These are phyloP conservation scores for Daedaleopsis sinensis DNA, from an alignment of 768 basidiomycete genomes.

Conservation along the genomic window DNA sequence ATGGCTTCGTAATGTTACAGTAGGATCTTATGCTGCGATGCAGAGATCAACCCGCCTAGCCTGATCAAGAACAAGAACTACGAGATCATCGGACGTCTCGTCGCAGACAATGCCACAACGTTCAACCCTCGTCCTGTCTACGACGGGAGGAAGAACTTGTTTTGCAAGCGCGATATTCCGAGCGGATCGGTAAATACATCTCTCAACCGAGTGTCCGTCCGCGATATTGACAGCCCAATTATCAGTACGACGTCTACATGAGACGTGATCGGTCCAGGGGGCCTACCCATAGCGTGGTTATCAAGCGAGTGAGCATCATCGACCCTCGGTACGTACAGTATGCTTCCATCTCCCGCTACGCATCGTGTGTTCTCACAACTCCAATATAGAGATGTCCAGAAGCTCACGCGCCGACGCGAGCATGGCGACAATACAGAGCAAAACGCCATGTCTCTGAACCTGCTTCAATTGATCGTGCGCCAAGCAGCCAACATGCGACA, in stretches of 20 bases:
- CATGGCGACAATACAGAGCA: not conserved
- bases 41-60: slow-evolving; percentile 5
- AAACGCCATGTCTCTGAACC: slow-evolving; percentile 14
- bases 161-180: slow-evolving; percentile 1
- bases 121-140: slow-evolving; percentile 20
- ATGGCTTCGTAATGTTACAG: too few species aligned
- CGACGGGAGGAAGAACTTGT: slow-evolving; percentile 23
- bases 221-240: not conserved
- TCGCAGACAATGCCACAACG: slow-evolving; percentile 4
- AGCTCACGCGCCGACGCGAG: slow-evolving; percentile 3
- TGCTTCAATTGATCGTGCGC: slow-evolving; percentile 25
- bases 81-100: slow-evolving; percentile 17
- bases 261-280: not conserved
- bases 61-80: slow-evolving; percentile 5
- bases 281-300: slow-evolving; percentile 1
- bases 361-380: not conserved
- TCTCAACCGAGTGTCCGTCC: not conserved
- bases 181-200: slow-evolving; percentile 3
- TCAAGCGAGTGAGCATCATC: slow-evolving; percentile 15
- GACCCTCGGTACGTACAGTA: slow-evolving; percentile 2
- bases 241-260: slow-evolving; percentile 10
- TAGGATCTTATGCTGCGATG: not conserved
- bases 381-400: slow-evolving; percentile 7
- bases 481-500: slow-evolving; percentile 25
- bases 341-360: not conserved